Evolutionary conservation across 2,329 filamentous ascomycete genomes (phyloP), one percentile per base, ranked within the genome.

Genomic region (Nakataea oryzae): DNA sequence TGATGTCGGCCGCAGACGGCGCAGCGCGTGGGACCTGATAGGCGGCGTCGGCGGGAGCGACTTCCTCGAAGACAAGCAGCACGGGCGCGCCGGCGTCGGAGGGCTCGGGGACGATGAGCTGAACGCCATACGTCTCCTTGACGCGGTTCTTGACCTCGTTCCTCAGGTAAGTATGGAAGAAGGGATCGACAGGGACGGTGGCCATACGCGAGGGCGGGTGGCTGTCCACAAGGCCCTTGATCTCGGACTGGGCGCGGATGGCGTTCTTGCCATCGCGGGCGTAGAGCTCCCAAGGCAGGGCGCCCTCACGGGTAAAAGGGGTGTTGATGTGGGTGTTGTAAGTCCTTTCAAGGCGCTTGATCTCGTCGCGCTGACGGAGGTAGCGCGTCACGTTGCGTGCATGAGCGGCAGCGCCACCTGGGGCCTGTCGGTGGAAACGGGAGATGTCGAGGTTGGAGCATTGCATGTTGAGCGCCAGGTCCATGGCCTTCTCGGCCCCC

Each of bases 281-380:
- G 75, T 93, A 96, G 62, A 97, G 83, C 72, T 96, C 88, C 91
- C 93, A 96, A 0, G 87, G 87, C 57, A 89, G 84, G 13, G 86
- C 86, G 47, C 87, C 87, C 57, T 90, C 86, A 59, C 83, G 80
- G 3, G 84, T 82, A 65, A 82, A 83, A 0, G 91, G 90, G 1
- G 92, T 87, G 69, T 93, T 90, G 72, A 97, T 96, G 73, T 91
- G 90, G n/a, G 92, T 88, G 70, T 89, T 84, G 74, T 96, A 90
- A 58, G 84, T 76, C 64, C 83, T 85, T 78, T 97, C 92, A 17
- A 99, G 81, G 60, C 91, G 86, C 68, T 90, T 85, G 68, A 97
- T 88, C 67, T 93, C 90, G 68, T 86, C 84, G 57, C 90, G 88
- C 69, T 95, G 86, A 62, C 87, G 87, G 60, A 97, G 81, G 74